These are phyloP conservation scores for Botrytis hyacinthi DNA, from an alignment of 2,329 filamentous ascomycete species.

Conservation along the genomic window DNA sequence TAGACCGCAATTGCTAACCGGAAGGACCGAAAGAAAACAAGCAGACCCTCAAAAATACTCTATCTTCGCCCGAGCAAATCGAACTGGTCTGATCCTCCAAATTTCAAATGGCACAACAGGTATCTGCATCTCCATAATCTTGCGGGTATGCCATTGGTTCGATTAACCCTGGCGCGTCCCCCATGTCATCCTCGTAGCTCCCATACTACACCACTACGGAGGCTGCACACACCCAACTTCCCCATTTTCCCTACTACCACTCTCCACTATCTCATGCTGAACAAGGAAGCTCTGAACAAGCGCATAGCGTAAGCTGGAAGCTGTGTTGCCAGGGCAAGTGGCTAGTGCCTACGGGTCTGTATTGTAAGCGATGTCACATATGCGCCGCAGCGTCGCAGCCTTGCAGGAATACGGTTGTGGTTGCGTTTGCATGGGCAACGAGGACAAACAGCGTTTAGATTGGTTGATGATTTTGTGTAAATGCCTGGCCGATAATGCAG, in stretches of 20 bases:
- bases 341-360: neutral
- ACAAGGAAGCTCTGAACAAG: neutral
- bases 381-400: conserved; percentile 12
- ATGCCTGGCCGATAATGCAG: neutral
- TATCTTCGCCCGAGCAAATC: neutral
- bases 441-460: neutral
- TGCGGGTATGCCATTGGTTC: neutral
- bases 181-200: neutral
- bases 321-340: neutral
- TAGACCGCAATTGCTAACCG: neutral
- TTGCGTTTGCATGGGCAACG: conserved; percentile 13
- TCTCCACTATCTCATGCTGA: neutral
- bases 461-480: neutral
- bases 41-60: neutral
- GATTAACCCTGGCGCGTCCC: neutral
- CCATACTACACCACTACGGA: neutral
- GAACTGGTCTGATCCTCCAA: conserved; percentile 4
- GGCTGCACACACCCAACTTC: neutral
- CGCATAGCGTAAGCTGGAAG: conserved; percentile 9
- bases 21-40: neutral
- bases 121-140: conserved; percentile 4
- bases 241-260: neutral
- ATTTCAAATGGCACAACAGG: conserved; percentile 7
- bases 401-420: conserved; percentile 19
- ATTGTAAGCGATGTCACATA: neutral